Percentiles rank a stretch among this genome's conserved stretches.
phyloP scores from a whole-genome alignment of 1,284 basidiomycete genomes.

The Trichosporon asahii region DNA sequence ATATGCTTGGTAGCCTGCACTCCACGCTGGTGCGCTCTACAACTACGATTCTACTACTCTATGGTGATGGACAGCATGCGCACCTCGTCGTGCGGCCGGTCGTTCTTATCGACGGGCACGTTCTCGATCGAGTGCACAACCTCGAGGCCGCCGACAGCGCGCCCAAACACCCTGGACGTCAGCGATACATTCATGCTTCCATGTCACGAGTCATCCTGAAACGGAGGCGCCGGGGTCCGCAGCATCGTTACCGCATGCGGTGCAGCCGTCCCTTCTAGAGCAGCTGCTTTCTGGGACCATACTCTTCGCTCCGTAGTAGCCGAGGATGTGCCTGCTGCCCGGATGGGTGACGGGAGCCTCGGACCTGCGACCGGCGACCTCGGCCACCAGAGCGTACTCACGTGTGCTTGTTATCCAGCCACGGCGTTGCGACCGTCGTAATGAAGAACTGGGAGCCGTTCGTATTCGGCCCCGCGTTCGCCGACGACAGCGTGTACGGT shows the following conservation, averaged over 20 bases:
- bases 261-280: too few relatives aligned
- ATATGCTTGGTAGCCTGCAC: background rate
- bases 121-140: slow-evolving; percentile 61
- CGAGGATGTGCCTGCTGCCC: too few relatives aligned
- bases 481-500: slow-evolving; percentile 98
- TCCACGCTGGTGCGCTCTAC: background rate
- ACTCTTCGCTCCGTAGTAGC: too few relatives aligned
- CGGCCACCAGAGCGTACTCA: slow-evolving; percentile 33
- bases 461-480: slow-evolving; percentile 80
- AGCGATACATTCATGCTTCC: slow-evolving; percentile 2
- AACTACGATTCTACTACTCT: slow-evolving; percentile 13
- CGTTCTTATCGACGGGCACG: slow-evolving; percentile 66
- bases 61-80: slow-evolving; percentile 58
- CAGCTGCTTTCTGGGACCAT: too few relatives aligned
- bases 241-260: background rate
- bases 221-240: background rate
- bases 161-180: slow-evolving; percentile 56
- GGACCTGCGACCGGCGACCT: background rate
- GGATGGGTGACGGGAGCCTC: background rate
- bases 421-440: slow-evolving; percentile 90
- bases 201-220: background rate
- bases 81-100: slow-evolving; percentile 86
- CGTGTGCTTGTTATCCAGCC: slow-evolving; percentile 67
- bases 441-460: slow-evolving; percentile 96
- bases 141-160: slow-evolving; percentile 56